Base-by-base conservation (phyloP, 2,329 filamentous ascomycete genomes). In the Calonectria ilicicola region DNA sequence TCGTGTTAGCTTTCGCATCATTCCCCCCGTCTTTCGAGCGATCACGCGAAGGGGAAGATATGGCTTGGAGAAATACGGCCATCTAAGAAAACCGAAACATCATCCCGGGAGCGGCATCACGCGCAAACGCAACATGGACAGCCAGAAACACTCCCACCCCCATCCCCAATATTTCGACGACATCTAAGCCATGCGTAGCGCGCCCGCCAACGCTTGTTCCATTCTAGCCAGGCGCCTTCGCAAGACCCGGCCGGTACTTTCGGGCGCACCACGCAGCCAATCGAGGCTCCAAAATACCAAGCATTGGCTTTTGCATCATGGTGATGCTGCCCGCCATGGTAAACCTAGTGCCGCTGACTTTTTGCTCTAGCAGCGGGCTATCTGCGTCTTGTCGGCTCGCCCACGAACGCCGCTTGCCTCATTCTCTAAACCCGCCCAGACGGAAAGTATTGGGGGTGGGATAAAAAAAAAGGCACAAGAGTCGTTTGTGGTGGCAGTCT, bases 241-340 rank as follows among this genome's bases (percentile, higher is more conserved):
- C 53, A 58, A 58, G 35, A 15, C 53, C 53, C 53, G 32, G 53
- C 53, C 53, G 53, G 53, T 58, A 58, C 53, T 26, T 58, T 58
- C 53, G 53, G 53, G 35, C 32, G 32, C 53, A 35, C 35, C 53
- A 58, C 53, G n/a, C 53, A 38, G 53, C 53, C 32, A 58, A 58
- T 58, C 53, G n/a, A 38, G 14, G n/a, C 53, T 38, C 27, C 14
- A 17, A 23, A 23, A 32, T 23, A 21, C 53, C 15, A 32, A 38
- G 29, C 29, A 35, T 35, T 58, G 53, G 53, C 53, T 35, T 23
- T 58, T 23, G n/a, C 53, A 58, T 58, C 32, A 38, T 40, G 12
- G 32, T 27, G 53, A 58, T 32, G 32, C 29, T 32, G 32, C 29
- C 53, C 32, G 32, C 10, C 53, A 58, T 58, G 53, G 29, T n/a